A percentile compares a stretch with the other conserved stretches of the same genome.
Conservation (phyloP, 257 asterid species). For the Penstemon davidsonii region DNA sequence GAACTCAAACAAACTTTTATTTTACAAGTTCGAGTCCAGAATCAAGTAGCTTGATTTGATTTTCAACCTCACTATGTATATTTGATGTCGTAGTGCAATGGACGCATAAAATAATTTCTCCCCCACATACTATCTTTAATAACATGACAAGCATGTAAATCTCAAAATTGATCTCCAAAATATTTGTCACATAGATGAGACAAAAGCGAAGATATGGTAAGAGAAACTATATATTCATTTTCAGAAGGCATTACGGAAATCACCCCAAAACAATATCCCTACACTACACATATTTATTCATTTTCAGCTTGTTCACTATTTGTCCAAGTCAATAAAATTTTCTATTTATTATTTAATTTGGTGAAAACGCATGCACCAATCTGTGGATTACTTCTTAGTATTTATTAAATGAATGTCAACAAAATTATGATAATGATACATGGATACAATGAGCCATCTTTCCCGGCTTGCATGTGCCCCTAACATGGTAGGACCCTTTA, state of each 20-base stretch:
- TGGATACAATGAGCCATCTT: conserved; percentile 38
- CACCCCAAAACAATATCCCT: no score
- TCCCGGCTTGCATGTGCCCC: conserved; percentile 58
- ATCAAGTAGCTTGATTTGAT: no score
- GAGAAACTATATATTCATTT: neutral
- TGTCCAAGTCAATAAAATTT: neutral
- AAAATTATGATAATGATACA: conserved; percentile 43
- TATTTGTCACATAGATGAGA: conserved; percentile 31
- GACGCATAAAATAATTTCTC: no score
- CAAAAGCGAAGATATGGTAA: conserved; percentile 29
- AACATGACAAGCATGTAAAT: conserved; percentile 21
- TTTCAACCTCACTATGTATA: no score
- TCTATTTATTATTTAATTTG: neutral
- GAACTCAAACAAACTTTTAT: no score
- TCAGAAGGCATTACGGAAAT: neutral
- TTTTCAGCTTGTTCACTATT: neutral
- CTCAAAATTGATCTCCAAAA: conserved; percentile 14
- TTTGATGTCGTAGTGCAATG: no score
- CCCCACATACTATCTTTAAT: neutral
- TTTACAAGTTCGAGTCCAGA: no score
- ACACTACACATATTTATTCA: no score
- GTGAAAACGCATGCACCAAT: conserved; percentile 19
- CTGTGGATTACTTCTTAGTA: conserved; percentile 13
- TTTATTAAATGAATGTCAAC: neutral
- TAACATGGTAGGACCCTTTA: conserved; percentile 61